These are phyloP conservation scores for Fusarium begoniae DNA, from an alignment of 2,329 filamentous ascomycete genomes.

Conservation along the genomic window DNA sequence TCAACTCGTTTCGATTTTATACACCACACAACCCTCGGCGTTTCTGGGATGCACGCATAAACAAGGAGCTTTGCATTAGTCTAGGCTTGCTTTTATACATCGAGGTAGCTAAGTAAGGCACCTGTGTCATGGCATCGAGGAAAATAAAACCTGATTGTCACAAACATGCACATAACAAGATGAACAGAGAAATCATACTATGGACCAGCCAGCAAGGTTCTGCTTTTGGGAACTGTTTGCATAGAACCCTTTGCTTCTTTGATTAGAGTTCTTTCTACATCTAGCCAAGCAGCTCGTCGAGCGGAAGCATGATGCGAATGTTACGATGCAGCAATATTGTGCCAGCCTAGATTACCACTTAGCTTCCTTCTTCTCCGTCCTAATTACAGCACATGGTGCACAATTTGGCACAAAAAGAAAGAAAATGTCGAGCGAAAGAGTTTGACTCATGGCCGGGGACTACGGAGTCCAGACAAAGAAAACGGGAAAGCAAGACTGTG, in stretches of 20 bases:
- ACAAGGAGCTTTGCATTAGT: slow-evolving; percentile 17
- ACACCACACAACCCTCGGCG: slow-evolving; percentile 9
- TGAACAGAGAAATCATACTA: slow-evolving; percentile 7
- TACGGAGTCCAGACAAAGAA: slow-evolving; percentile 24
- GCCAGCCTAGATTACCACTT: not conserved
- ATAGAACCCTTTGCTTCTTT: slow-evolving; percentile 11
- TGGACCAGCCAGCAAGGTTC: not conserved
- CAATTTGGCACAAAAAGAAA: slow-evolving; percentile 23
- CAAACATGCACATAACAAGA: slow-evolving; percentile 22
- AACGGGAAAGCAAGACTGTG: slow-evolving; percentile 24
- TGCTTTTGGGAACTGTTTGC: not conserved
- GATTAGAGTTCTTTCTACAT: slow-evolving; percentile 1
- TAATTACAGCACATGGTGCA: slow-evolving; percentile 23
- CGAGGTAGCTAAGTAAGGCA: not conserved
- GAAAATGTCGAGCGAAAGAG: slow-evolving; percentile 20
- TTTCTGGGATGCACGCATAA: slow-evolving; percentile 14
- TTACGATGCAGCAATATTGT: slow-evolving; percentile 12
- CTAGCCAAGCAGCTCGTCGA: slow-evolving; percentile 1
- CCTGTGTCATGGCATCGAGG: not conserved
- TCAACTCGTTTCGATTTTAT: slow-evolving; percentile 16
- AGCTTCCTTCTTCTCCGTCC: slow-evolving; percentile 12
- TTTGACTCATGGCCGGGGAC: slow-evolving; percentile 19
- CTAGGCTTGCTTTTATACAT: slow-evolving; percentile 10
- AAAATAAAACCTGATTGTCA: not conserved
- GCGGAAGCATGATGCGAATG: slow-evolving; percentile 3